Evolutionary conservation across 305 asterid genomes (phyloP).

Genomic region (Solanum aculeatissimum): DNA sequence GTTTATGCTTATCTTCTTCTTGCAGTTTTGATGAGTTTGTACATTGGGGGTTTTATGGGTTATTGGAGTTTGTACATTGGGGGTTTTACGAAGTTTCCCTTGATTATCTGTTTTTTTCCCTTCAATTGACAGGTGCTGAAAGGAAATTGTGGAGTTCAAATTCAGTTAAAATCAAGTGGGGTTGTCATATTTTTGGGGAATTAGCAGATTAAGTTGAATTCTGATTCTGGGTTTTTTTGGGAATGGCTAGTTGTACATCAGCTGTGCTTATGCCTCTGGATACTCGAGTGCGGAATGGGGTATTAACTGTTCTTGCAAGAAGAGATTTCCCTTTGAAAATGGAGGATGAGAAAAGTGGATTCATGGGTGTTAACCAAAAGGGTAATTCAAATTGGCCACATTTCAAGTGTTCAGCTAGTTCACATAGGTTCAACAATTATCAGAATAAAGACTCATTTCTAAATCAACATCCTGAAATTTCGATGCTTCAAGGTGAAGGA

Average conservation of each 20-base stretch:
- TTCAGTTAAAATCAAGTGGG: slow-evolving; percentile 8
- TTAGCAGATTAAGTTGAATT: not conserved
- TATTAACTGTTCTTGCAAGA: slow-evolving; percentile 37
- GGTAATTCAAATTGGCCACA: slow-evolving; percentile 20
- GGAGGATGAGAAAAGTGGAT: slow-evolving; percentile 36
- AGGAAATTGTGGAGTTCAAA: not conserved
- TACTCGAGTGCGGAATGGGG: slow-evolving; percentile 28
- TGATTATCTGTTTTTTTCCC: not conserved
- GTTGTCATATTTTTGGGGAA: slow-evolving; percentile 7
- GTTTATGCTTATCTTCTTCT: not conserved
- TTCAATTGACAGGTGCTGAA: slow-evolving; percentile 7
- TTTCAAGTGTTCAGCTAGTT: slow-evolving; percentile 47
- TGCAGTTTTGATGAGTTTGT: not conserved
- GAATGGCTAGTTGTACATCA: slow-evolving; percentile 57
- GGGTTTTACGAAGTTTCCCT: not conserved
- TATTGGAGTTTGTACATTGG: not conserved
- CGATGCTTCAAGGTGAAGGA: slow-evolving; percentile 74
- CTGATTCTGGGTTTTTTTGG: not conserved
- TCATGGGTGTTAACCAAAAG: slow-evolving; percentile 15
- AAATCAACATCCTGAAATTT: slow-evolving; percentile 80
- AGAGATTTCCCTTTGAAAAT: slow-evolving; percentile 34
- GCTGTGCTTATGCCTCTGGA: slow-evolving; percentile 47
- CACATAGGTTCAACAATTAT: slow-evolving; percentile 49
- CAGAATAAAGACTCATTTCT: slow-evolving; percentile 68
- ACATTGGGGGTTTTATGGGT: not conserved